Conservation (phyloP, 2,329 filamentous ascomycete genomes). For the Calonectria ilicicola region DNA sequence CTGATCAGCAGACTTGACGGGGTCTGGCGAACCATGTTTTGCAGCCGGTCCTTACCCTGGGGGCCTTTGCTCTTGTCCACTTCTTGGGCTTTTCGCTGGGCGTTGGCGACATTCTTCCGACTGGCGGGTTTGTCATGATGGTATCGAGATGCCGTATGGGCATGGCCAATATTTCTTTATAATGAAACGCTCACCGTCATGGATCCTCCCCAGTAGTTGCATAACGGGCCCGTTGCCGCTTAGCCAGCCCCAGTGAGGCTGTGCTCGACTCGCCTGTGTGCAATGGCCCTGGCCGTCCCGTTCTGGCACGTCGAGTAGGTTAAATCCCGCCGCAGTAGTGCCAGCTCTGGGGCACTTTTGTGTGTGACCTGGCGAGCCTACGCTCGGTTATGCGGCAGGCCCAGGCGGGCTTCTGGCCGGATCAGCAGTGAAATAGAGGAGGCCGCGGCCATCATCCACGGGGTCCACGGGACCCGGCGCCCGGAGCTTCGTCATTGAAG, state of each 20-base stretch:
- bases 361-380: neutral
- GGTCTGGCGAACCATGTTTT: slow-evolving; percentile 21
- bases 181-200: slow-evolving; percentile 1
- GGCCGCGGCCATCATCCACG: neutral
- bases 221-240: slow-evolving; percentile 13
- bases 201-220: slow-evolving; percentile 21
- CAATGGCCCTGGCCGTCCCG: slow-evolving; percentile 1
- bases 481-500: neutral
- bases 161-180: slow-evolving; percentile 19
- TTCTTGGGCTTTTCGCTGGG: slow-evolving; percentile 19
- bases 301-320: neutral
- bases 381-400: slow-evolving; percentile 4
- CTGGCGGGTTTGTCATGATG: neutral
- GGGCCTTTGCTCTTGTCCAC: slow-evolving; percentile 24
- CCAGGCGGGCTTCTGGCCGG: neutral
- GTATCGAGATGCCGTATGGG: neutral
- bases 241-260: slow-evolving; percentile 24
- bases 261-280: slow-evolving; percentile 14
- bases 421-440: neutral
- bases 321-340: slow-evolving; percentile 23
- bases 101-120: slow-evolving; percentile 8
- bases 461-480: slow-evolving; percentile 1
- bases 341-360: slow-evolving; percentile 13
- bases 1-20: neutral
- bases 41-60: slow-evolving; percentile 25